Evolutionary conservation across 2,329 filamentous ascomycete genomes (phyloP).

Genomic region (Trichoderma sp.): DNA sequence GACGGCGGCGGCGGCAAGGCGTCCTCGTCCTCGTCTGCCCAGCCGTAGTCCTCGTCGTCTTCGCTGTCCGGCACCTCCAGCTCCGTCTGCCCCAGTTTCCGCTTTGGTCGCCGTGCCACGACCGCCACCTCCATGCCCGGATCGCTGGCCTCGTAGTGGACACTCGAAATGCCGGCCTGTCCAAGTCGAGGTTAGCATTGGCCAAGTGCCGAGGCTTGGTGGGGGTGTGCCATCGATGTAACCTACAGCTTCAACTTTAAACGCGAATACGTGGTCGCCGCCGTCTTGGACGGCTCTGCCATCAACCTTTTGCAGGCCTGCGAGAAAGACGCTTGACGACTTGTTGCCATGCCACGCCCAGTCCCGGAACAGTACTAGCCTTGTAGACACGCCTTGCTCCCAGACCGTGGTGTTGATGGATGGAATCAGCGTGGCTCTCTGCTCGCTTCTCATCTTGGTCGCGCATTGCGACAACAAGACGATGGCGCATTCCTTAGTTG

Average conservation of each 20-base stretch:
- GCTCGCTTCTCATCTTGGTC: constrained; percentile 72
- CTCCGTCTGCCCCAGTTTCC: constrained; percentile 63
- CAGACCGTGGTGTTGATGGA: constrained; percentile 75
- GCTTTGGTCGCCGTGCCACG: constrained; percentile 52
- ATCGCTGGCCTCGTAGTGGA: constrained; percentile 47
- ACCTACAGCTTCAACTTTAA: constrained; percentile 52
- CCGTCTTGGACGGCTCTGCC: constrained; percentile 50
- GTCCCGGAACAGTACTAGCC: constrained; percentile 79
- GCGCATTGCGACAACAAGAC: constrained; percentile 78
- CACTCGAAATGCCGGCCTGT: constrained; percentile 49
- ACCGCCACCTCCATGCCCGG: constrained; percentile 41
- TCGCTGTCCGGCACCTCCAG: constrained; percentile 64
- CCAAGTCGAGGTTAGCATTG: constrained; percentile 33
- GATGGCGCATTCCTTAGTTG: constrained; percentile 70
- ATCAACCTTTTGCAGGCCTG: constrained; percentile 66
- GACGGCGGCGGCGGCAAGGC: constrained; percentile 62
- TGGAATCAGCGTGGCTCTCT: constrained; percentile 70
- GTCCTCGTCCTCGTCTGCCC: constrained; percentile 67
- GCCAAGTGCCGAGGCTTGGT: constrained; percentile 29
- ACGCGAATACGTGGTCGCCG: constrained; percentile 52
- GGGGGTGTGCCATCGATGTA: constrained; percentile 15
- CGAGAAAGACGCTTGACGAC: constrained; percentile 57
- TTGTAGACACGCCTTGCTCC: constrained; percentile 75
- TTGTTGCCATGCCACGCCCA: constrained; percentile 58
- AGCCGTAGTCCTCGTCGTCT: constrained; percentile 71